Conservation (phyloP, 2,329 filamentous ascomycete genomes). For the Alternaria sp. region DNA sequence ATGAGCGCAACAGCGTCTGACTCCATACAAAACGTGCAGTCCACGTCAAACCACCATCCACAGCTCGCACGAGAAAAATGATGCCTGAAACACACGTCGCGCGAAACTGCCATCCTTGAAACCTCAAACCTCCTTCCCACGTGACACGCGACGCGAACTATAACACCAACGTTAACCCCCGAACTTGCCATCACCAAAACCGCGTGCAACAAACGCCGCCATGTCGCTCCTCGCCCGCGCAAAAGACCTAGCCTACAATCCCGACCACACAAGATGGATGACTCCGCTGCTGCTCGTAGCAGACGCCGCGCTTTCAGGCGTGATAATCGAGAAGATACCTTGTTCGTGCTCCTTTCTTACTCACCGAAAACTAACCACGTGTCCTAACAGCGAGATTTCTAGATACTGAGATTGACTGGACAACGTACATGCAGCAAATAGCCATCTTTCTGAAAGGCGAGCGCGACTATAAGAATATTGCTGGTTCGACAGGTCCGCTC, state of each 20-base stretch:
- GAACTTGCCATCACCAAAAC: neutral
- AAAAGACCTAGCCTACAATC: conserved; percentile 57
- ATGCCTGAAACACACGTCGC: conserved; percentile 35
- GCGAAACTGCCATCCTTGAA: conserved; percentile 33
- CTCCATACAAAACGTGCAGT: neutral
- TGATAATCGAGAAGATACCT: conserved; percentile 81
- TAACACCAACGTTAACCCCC: conserved; percentile 25
- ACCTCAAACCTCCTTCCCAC: conserved; percentile 25
- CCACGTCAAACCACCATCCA: conserved; percentile 13
- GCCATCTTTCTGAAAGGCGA: conserved; percentile 80
- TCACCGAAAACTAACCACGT: conserved; percentile 9
- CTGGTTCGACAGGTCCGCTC: conserved; percentile 87
- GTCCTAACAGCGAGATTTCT: conserved; percentile 24
- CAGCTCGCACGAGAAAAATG: conserved; percentile 1
- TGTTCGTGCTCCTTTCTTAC: conserved; percentile 63
- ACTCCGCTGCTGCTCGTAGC: conserved; percentile 69
- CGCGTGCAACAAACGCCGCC: neutral
- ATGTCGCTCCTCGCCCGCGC: conserved; percentile 49
- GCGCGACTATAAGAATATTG: conserved; percentile 84
- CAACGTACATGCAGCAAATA: conserved; percentile 95
- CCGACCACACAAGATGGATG: conserved; percentile 67
- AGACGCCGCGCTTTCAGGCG: conserved; percentile 73
- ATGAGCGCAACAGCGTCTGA: neutral
- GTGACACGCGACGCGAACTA: conserved; percentile 29
- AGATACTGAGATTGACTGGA: conserved; percentile 99